Percentiles rank a stretch among this genome's conserved stretches.
These are phyloP conservation scores for Naematelia encephala DNA, from an alignment of 768 basidiomycete genomes.

Conservation along the genomic window DNA sequence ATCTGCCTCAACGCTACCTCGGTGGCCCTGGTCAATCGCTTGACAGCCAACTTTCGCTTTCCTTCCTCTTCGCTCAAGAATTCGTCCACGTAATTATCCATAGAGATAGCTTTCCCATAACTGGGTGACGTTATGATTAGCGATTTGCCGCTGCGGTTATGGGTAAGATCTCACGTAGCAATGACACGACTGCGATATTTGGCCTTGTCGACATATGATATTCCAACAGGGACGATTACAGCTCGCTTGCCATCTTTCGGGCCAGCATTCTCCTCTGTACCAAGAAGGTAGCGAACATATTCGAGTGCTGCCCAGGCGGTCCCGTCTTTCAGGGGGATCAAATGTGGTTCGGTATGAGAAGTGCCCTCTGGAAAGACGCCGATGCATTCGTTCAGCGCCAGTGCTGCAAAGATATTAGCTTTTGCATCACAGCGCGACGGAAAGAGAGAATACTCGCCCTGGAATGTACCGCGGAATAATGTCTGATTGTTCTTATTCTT, in stretches of 20 bases:
- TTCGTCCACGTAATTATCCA: slow-evolving; percentile 70
- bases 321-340: slow-evolving; percentile 83
- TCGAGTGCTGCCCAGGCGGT: slow-evolving; percentile 93
- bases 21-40: slow-evolving; percentile 73
- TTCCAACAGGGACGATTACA: slow-evolving; percentile 73
- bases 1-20: slow-evolving; percentile 67
- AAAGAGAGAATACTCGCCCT: slow-evolving; percentile 49
- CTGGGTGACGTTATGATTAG: slow-evolving; percentile 56
- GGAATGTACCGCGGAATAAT: slow-evolving; percentile 83
- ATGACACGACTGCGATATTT: slow-evolving; percentile 88
- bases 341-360: slow-evolving; percentile 80
- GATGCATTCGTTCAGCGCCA: slow-evolving; percentile 74
- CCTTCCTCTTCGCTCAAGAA: slow-evolving; percentile 70
- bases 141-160: not conserved
- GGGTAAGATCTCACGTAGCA: slow-evolving; percentile 47
- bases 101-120: slow-evolving; percentile 74
- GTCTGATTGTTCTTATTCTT: slow-evolving; percentile 87
- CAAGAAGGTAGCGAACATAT: slow-evolving; percentile 70
- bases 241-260: slow-evolving; percentile 55
- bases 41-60: slow-evolving; percentile 72
- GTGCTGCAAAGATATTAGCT: slow-evolving; percentile 51
- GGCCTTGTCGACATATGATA: slow-evolving; percentile 92
- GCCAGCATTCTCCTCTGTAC: slow-evolving; percentile 39
- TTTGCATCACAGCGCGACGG: not conserved
- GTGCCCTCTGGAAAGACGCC: slow-evolving; percentile 66